Evolutionary conservation across 192 early-diverging fungal genomes (phyloP).

Genomic region (Mortierella antarctica): DNA sequence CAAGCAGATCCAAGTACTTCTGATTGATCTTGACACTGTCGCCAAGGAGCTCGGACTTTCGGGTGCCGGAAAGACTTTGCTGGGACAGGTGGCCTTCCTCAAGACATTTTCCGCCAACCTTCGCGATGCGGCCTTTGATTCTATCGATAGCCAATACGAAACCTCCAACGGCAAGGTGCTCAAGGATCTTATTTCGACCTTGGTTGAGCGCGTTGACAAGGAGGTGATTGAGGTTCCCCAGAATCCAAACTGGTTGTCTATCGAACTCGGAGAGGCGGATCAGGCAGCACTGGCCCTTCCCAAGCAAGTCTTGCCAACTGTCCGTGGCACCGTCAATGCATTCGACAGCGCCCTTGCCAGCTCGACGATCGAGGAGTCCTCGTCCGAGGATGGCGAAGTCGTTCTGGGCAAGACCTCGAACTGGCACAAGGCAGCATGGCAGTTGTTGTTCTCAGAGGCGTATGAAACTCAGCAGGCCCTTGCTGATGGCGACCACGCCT

Average conservation of each 20-base stretch:
- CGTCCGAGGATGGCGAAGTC: slow-evolving; percentile 56
- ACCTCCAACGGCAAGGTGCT: slow-evolving; percentile 40
- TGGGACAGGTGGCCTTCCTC: slow-evolving; percentile 58
- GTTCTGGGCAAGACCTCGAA: slow-evolving; percentile 46
- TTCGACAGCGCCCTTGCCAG: slow-evolving; percentile 26
- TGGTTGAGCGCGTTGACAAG: slow-evolving; percentile 51
- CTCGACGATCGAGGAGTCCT: slow-evolving; percentile 7
- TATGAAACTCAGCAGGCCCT: slow-evolving; percentile 57
- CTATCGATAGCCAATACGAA: slow-evolving; percentile 35
- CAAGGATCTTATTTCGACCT: slow-evolving; percentile 32
- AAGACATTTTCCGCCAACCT: slow-evolving; percentile 39
- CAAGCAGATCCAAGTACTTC: slow-evolving; percentile 64
- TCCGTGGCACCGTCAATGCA: slow-evolving; percentile 46
- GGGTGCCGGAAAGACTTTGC: slow-evolving; percentile 66
- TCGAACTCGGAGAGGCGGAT: slow-evolving; percentile 51
- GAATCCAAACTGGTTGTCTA: slow-evolving; percentile 50
- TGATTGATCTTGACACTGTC: slow-evolving; percentile 73
- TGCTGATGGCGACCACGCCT: slow-evolving; percentile 77
- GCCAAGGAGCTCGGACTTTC: slow-evolving; percentile 65
- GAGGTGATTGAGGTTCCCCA: slow-evolving; percentile 51
- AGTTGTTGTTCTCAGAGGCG: slow-evolving; percentile 80
- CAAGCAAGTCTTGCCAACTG: slow-evolving; percentile 48
- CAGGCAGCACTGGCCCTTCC: slow-evolving; percentile 38
- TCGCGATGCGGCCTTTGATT: slow-evolving; percentile 41
- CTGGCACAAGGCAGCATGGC: slow-evolving; percentile 70